Conservation (phyloP, 2,329 filamentous ascomycete species). For the Paecilomyces dactylethromorphus region DNA sequence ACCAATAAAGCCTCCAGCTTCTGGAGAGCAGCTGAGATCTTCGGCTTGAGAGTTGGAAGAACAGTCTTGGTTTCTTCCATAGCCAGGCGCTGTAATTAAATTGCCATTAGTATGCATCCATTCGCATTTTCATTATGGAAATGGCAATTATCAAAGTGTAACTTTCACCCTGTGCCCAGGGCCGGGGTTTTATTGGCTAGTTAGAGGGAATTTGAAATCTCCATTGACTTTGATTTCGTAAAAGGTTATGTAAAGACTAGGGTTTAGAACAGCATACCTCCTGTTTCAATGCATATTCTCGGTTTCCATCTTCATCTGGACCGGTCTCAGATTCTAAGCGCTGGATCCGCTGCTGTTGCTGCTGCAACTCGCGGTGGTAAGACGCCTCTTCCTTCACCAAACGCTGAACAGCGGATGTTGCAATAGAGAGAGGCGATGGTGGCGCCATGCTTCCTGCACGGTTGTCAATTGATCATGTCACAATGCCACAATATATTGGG, state of each 20-base stretch:
- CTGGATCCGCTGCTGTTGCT: constrained; percentile 66
- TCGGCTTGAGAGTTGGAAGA: constrained; percentile 63
- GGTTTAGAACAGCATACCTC: constrained; percentile 56
- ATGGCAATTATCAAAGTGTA: too few species aligned
- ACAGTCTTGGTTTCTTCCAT: constrained; percentile 83
- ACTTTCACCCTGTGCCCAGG: too few species aligned
- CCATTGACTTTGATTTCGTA: too few species aligned
- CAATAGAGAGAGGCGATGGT: constrained; percentile 69
- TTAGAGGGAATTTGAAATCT: too few species aligned
- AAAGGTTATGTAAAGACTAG: background rate
- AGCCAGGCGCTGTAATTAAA: constrained; percentile 58
- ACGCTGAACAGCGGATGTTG: constrained; percentile 70
- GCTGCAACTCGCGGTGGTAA: constrained; percentile 77
- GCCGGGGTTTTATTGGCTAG: too few species aligned
- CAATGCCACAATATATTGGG: constrained; percentile 5
- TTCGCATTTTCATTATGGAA: too few species aligned
- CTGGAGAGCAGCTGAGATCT: constrained; percentile 64
- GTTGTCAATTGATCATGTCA: constrained; percentile 3
- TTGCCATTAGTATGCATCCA: background rate
- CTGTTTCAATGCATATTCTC: constrained; percentile 73
- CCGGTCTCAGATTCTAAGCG: constrained; percentile 60
- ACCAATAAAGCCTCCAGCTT: constrained; percentile 74
- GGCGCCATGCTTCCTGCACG: constrained; percentile 58
- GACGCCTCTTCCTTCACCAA: constrained; percentile 86
- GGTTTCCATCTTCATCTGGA: constrained; percentile 70